These are phyloP conservation scores for Schizochytrium sp. DNA, from an alignment of 108 stramenopile genomes.

Conservation along the genomic window DNA sequence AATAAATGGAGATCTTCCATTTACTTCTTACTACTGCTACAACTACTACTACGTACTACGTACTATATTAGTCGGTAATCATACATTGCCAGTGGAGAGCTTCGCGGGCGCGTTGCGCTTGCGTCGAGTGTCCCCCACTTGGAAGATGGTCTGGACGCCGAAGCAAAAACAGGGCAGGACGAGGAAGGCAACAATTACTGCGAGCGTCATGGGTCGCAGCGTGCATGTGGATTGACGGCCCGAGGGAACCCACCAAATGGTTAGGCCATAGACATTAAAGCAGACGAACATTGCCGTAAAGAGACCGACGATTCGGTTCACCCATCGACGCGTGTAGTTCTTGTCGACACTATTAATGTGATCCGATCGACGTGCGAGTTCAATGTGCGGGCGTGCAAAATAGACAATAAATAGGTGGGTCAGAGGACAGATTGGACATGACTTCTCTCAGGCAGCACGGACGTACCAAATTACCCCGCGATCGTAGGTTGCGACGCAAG, in stretches of 20 bases:
- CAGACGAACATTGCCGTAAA: not conserved
- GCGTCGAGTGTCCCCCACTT: not conserved
- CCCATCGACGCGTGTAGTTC: not conserved
- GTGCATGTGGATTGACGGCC: not conserved
- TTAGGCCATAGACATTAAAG: not conserved
- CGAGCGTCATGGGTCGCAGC: not conserved
- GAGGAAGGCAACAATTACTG: not conserved
- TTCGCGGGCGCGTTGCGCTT: not conserved
- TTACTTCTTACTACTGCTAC: too few relatives aligned
- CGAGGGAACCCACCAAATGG: not conserved
- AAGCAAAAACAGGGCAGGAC: conserved; percentile 4
- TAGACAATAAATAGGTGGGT: too few relatives aligned
- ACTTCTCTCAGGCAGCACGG: not conserved
- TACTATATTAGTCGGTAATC: too few relatives aligned
- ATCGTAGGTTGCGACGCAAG: not conserved
- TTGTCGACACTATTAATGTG: not conserved
- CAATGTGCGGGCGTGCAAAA: not conserved
- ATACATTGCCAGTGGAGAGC: too few relatives aligned
- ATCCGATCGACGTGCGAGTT: not conserved
- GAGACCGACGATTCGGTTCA: not conserved
- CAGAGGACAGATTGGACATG: not conserved
- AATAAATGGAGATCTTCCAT: too few relatives aligned
- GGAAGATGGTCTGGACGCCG: not conserved
- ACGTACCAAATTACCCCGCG: not conserved
- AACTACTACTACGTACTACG: too few relatives aligned